A percentile compares a stretch with the other conserved stretches of the same genome.
phyloP scores from a whole-genome alignment of 805 yeast genomes.

The Sporopachydermia lactativora region DNA sequence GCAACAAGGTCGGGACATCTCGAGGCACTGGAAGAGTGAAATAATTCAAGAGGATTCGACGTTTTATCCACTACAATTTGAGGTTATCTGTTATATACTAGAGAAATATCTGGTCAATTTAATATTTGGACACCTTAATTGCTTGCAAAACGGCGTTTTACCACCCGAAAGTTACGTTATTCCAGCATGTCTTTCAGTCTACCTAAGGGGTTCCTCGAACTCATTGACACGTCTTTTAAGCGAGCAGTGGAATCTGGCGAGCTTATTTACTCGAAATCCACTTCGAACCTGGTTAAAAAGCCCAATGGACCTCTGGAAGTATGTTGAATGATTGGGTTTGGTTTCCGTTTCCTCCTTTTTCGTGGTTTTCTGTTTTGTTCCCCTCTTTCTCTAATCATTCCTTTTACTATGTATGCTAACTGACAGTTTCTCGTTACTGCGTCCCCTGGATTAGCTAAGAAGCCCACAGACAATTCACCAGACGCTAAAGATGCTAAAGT shows the following conservation, averaged over 20 bases:
- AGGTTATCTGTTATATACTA: too few species aligned
- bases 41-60: too few species aligned
- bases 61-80: too few species aligned
- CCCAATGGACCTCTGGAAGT: constrained; percentile 13
- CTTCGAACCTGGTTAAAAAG: constrained; percentile 20
- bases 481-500: constrained; percentile 17
- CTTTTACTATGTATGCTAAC: constrained; percentile 4
- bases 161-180: too few species aligned
- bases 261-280: constrained; percentile 38
- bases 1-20: too few species aligned
- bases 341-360: constrained; percentile 7
- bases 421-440: constrained; percentile 19
- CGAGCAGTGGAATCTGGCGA: constrained; percentile 32
- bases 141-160: too few species aligned
- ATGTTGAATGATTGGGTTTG: constrained; percentile 10
- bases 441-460: constrained; percentile 20
- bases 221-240: constrained; percentile 27
- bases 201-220: constrained; percentile 25
- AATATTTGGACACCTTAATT: too few species aligned
- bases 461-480: constrained; percentile 27
- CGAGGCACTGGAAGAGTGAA: too few species aligned
- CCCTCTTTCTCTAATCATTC: neutral
- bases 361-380: neutral
- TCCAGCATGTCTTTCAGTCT: constrained; percentile 13
- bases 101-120: too few species aligned